Evolutionary conservation across 2,329 filamentous ascomycete species (phyloP).

Genomic region (Clarireedia hainanense): DNA sequence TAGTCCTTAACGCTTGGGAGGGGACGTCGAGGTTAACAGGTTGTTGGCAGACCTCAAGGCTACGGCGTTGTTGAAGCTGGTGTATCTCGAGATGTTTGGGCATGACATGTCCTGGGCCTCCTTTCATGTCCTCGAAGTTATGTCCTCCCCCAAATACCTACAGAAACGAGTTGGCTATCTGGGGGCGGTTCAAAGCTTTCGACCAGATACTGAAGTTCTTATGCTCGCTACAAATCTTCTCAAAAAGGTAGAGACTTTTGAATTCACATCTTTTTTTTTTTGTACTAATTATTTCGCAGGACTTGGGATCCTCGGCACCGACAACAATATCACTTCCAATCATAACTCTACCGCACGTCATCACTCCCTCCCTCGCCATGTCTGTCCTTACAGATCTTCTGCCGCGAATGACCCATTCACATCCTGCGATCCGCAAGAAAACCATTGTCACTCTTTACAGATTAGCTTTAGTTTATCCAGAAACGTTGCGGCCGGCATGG

Average conservation of each 20-base stretch:
- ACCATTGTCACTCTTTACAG: conserved; percentile 91
- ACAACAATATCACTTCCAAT: conserved; percentile 81
- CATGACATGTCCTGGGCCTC: conserved; percentile 99
- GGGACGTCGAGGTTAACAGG: conserved; percentile 10
- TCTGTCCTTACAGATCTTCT: conserved; percentile 82
- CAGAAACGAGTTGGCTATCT: conserved; percentile 95
- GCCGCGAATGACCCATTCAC: conserved; percentile 78
- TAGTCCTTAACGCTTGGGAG: conserved; percentile 27
- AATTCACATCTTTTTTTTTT: background rate
- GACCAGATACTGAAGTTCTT: conserved; percentile 89
- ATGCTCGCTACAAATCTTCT: conserved; percentile 96
- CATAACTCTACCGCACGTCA: conserved; percentile 84
- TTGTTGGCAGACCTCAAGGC: conserved; percentile 72
- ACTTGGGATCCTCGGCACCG: conserved; percentile 64
- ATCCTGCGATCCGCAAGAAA: conserved; percentile 85
- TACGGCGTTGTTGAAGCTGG: conserved; percentile 87
- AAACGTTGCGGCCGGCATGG: conserved; percentile 87
- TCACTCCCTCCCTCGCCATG: conserved; percentile 85
- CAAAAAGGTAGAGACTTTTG: conserved; percentile 61
- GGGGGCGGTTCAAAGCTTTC: conserved; percentile 91
- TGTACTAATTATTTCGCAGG: conserved; percentile 36
- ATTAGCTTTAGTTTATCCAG: conserved; percentile 90
- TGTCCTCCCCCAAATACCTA: conserved; percentile 90
- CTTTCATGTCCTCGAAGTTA: conserved; percentile 97
- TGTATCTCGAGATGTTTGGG: conserved; percentile 98